Base-by-base conservation (phyloP, 768 basidiomycete genomes). In the Udeniomyces megalosporus region DNA sequence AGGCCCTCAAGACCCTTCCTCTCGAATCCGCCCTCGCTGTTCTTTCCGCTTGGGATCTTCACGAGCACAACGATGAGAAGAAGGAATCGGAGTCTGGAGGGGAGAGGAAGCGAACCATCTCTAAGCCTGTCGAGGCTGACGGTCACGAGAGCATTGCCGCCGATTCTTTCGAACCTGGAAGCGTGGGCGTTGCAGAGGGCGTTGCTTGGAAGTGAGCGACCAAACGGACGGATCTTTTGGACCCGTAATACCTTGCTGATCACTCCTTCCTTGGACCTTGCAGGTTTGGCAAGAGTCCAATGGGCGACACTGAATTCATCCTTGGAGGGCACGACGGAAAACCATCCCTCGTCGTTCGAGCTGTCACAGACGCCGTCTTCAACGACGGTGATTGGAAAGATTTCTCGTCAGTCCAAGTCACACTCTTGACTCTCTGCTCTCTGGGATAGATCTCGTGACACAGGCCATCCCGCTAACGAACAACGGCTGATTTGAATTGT, bases 301-400 rank as follows among this genome's bases (percentile, higher is more conserved):
- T 59, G 58, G 57, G 58, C n/a, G 58, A 65, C 47, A 54, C 58
- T 2, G 63, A 65, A 17, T 65, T 65, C 47, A 54, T 65, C 52
- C 29, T 59, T 46, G 45, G 29, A 26, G 26, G 53, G 22, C 34
- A 22, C 20, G 8, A 54, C 7, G 20, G 47, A 17, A 54, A 53
- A 35, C 63, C 63, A 4, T 51, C 32, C 31, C 58, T 73, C 24
- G 72, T 75, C 46, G 72, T 75, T 17, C 62, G 74, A 46, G 72
- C 71, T 3, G 70, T 75, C 66, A 71, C 73, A 62, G 69, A 69
- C 11, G 62, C 69, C 10, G 70, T 72, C 0, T 75, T 75, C 66
- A 67, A 71, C 7, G n/a, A 61, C 10, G 54, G 54, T 4, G 74
- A 75, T 57, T 75, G 73, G 73, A 66, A 69, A 3, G 74, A 75